Conservation (phyloP, 495 filamentous ascomycete genomes). For the Podospora appendiculata region DNA sequence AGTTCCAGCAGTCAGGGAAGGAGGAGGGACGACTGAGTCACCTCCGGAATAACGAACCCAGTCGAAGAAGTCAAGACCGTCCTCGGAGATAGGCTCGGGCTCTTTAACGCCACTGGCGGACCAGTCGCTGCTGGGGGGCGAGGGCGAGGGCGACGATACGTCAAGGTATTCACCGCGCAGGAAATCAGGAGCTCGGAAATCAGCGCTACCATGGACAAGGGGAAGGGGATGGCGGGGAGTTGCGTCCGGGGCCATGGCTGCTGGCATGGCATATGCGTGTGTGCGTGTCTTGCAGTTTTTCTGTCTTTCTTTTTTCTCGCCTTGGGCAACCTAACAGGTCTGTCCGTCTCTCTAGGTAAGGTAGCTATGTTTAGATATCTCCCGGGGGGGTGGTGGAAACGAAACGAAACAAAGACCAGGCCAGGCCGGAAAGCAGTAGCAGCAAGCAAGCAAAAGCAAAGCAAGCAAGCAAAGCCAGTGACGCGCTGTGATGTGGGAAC, state of each 20-base stretch:
- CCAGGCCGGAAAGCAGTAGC: too few relatives aligned
- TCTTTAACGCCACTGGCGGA: slow-evolving; percentile 3
- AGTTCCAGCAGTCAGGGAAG: slow-evolving; percentile 2
- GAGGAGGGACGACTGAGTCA: slow-evolving; percentile 1
- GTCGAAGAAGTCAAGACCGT: slow-evolving; percentile 11
- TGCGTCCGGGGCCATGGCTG: slow-evolving; percentile 13
- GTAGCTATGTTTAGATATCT: too few relatives aligned
- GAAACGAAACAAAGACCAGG: too few relatives aligned
- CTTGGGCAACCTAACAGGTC: too few relatives aligned
- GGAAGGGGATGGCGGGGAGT: slow-evolving; percentile 3
- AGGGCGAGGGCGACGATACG: too few relatives aligned
- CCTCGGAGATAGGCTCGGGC: slow-evolving; percentile 6
- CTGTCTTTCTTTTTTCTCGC: too few relatives aligned
- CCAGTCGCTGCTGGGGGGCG: background rate
- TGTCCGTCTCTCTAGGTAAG: too few relatives aligned
- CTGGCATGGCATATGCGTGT: slow-evolving; percentile 4
- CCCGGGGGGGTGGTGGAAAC: too few relatives aligned
- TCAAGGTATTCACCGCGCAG: background rate
- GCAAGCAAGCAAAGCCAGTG: too few relatives aligned
- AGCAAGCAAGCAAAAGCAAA: too few relatives aligned
- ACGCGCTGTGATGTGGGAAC: too few relatives aligned
- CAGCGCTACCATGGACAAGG: slow-evolving; percentile 5
- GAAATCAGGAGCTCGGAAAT: slow-evolving; percentile 3
- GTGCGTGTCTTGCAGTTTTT: too few relatives aligned
- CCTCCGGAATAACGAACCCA: slow-evolving; percentile 8